A percentile compares a stretch with the other conserved stretches of the same genome.
Evolutionary conservation across 768 basidiomycete species (phyloP).

Genomic region (Boletus pseudo-olivaceus): DNA sequence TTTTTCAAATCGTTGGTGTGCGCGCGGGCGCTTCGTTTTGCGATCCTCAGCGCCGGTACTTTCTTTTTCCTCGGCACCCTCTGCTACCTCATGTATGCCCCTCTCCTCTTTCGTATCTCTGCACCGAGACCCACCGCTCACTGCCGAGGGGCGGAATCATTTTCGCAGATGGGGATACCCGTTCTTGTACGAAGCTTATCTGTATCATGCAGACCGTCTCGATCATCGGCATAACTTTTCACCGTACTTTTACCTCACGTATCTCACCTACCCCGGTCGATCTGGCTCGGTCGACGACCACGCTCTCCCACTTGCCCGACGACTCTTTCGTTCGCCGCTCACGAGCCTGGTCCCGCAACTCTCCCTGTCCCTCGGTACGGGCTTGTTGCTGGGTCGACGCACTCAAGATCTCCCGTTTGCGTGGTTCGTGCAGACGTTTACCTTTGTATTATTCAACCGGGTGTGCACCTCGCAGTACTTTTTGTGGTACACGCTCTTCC

Average conservation of each 20-base stretch:
- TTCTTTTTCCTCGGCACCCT: conserved; percentile 57
- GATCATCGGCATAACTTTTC: conserved; percentile 99
- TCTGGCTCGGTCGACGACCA: conserved; percentile 12
- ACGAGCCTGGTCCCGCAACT: conserved; percentile 85
- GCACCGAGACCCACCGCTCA: not conserved
- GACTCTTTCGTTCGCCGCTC: conserved; percentile 64
- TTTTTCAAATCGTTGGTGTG: conserved; percentile 46
- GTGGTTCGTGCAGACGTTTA: conserved; percentile 88
- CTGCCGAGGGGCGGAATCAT: not conserved
- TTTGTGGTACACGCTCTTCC: conserved; percentile 89
- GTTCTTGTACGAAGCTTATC: conserved; percentile 87
- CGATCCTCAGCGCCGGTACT: conserved; percentile 60
- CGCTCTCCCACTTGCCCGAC: conserved; percentile 35
- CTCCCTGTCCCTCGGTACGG: conserved; percentile 63
- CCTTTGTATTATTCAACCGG: conserved; percentile 96
- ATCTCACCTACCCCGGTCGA: conserved; percentile 69
- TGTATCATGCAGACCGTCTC: conserved; percentile 86
- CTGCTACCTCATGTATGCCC: conserved; percentile 75
- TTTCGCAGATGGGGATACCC: conserved; percentile 84
- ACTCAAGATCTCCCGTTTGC: conserved; percentile 66
- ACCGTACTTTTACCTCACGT: conserved; percentile 93
- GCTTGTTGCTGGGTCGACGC: conserved; percentile 63
- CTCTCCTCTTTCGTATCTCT: conserved; percentile 5
- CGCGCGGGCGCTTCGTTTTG: conserved; percentile 58
- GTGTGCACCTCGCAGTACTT: conserved; percentile 99